phyloP scores from a whole-genome alignment of 2,329 filamentous ascomycete genomes.

The Pseudogymnoascus sp. region DNA sequence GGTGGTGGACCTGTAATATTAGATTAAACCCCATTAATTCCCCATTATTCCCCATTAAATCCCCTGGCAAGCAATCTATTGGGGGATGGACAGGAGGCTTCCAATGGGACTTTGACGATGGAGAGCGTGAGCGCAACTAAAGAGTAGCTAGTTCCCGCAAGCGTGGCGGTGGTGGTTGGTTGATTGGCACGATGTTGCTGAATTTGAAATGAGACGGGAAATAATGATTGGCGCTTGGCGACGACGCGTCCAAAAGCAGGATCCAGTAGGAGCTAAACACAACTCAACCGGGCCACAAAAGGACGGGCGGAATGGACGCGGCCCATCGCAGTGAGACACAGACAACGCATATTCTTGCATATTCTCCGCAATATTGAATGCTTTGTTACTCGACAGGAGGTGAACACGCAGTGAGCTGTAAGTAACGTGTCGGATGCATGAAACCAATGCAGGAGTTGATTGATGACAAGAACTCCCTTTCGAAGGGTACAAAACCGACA shows the following conservation, averaged over 20 bases:
- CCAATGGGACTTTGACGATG: neutral
- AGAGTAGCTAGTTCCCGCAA: neutral
- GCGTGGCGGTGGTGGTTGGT: neutral
- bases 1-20: conserved; percentile 7
- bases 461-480: neutral
- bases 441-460: neutral
- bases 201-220: neutral
- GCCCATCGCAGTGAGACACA: neutral
- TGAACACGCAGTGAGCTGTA: neutral
- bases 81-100: neutral
- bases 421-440: conserved; percentile 2
- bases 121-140: neutral
- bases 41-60: neutral
- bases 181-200: neutral
- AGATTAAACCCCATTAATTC: neutral
- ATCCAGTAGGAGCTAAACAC: conserved; percentile 5
- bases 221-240: conserved; percentile 7
- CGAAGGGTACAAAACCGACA: neutral
- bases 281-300: conserved; percentile 2
- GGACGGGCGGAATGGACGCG: neutral
- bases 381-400: neutral
- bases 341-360: conserved; percentile 1
- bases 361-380: conserved; percentile 3
- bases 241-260: neutral
- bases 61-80: neutral